phyloP scores from a whole-genome alignment of 2,329 filamentous ascomycete genomes.

The Domatiomyces globalis region DNA sequence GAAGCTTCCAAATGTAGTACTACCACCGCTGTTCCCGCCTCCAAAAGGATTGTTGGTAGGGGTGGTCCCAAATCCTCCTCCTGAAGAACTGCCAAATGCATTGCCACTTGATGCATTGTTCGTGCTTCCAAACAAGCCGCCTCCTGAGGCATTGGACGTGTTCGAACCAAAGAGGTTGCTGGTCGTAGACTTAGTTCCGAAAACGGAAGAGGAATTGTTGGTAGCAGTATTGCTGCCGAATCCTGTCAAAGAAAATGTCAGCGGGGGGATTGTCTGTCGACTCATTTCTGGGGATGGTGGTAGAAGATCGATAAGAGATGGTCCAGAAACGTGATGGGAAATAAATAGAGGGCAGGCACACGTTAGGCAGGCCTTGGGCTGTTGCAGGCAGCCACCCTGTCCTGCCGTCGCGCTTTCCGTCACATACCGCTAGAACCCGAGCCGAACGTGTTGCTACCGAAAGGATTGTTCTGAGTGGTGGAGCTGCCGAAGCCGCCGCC shows the following conservation, averaged over 20 bases:
- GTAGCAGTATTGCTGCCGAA: slow-evolving; percentile 12
- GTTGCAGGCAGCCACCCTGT: slow-evolving; percentile 8
- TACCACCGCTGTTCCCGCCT: slow-evolving; percentile 20
- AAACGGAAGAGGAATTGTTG: slow-evolving; percentile 11
- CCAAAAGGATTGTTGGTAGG: slow-evolving; percentile 14
- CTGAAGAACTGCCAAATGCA: slow-evolving; percentile 10
- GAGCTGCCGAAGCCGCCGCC: slow-evolving; percentile 15
- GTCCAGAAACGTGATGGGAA: neutral
- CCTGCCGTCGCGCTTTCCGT: slow-evolving; percentile 1
- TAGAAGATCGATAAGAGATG: neutral
- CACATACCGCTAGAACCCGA: neutral
- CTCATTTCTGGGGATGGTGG: neutral
- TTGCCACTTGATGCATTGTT: slow-evolving; percentile 7
- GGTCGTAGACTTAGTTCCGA: slow-evolving; percentile 13
- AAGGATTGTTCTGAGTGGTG: slow-evolving; percentile 14
- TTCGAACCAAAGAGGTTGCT: slow-evolving; percentile 13
- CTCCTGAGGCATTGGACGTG: slow-evolving; percentile 13
- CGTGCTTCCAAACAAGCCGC: slow-evolving; percentile 14
- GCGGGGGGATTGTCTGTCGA: neutral
- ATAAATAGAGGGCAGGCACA: neutral
- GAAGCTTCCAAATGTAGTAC: slow-evolving; percentile 26
- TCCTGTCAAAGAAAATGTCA: slow-evolving; percentile 5
- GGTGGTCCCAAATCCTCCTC: slow-evolving; percentile 11
- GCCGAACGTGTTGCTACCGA: slow-evolving; percentile 14
- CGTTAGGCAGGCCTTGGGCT: slow-evolving; percentile 1